Base-by-base conservation (phyloP, 1,284 basidiomycete genomes). In the Naganishia sp. region DNA sequence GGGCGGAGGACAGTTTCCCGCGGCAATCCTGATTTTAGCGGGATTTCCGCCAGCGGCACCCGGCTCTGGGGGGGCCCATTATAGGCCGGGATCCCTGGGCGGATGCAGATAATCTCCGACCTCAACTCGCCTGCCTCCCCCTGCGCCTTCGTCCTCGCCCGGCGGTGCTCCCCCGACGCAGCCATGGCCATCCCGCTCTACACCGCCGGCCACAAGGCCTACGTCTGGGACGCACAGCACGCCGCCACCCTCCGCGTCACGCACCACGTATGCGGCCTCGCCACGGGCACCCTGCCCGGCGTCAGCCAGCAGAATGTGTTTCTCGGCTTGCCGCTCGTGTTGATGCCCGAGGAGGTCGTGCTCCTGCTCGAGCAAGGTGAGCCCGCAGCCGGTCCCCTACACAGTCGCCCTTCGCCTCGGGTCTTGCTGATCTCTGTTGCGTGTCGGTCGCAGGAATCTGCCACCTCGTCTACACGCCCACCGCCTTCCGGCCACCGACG, bases 231-330 rank as follows among this genome's bases (percentile, higher is more conserved):
- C 59, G 66, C 72, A 5, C 71, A 73, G 57, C 67, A 92, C 75
- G 87, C 92, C 70, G 87, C 87, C 13, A 84, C 81, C 3, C 79
- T 96, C 6, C 89, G 94, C 54, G 86, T 89, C 43, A 80, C 87
- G 69, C 87, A 96, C 77, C 87, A 85, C 68, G 85, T 98, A 55
- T 92, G 89, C 72, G 94, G 95, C 44, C 82, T 93, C 57, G 80
- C 97, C 49, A 86, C 86, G 0, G 96, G 96, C 0, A 98, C 96
- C 0, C 84, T 99, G 23, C 94, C 96, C 2, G 90, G 94, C 75
- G 84, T 98, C 0, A 88, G 92, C 4, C 95, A 98, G 75, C 96
- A 99, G 80, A 99, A 99, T 79, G 86, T 92, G 1, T 99, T 99
- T 76, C 83, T 99, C 18, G 96, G 96, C 15, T 80, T 93, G 18